These are phyloP conservation scores for Candida glaebosa DNA, from an alignment of 805 yeast genomes.

Conservation along the genomic window DNA sequence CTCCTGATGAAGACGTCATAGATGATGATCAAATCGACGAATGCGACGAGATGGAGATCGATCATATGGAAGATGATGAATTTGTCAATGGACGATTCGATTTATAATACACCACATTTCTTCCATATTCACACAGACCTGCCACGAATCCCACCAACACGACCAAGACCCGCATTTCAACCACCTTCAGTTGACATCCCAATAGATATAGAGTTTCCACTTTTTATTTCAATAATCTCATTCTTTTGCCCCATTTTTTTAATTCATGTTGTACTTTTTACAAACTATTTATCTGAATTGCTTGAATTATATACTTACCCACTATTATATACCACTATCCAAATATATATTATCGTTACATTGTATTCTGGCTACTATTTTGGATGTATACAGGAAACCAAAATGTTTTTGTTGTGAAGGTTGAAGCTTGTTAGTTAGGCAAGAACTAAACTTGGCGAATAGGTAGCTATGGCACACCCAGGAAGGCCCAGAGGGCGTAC, in stretches of 20 bases:
- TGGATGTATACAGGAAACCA: not conserved
- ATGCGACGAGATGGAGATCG: slow-evolving; percentile 45
- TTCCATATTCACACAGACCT: not conserved
- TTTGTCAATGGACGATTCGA: slow-evolving; percentile 90
- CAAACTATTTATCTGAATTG: not conserved
- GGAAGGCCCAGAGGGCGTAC: slow-evolving; percentile 29
- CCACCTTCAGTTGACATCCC: not conserved
- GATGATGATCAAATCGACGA: slow-evolving; percentile 60
- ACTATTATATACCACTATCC: not conserved
- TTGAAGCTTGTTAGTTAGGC: not conserved
- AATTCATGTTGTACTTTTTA: slow-evolving; percentile 1
- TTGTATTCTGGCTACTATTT: not conserved
- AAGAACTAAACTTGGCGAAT: not conserved
- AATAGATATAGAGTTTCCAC: slow-evolving; percentile 5
- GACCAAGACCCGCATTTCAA: no score
- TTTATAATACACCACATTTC: slow-evolving; percentile 37
- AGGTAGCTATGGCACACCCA: slow-evolving; percentile 16
- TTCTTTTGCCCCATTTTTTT: slow-evolving; percentile 1
- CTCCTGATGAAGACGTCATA: slow-evolving; percentile 81
- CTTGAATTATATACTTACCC: not conserved
- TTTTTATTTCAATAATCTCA: not conserved
- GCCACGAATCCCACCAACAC: not conserved
- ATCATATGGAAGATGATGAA: slow-evolving; percentile 69
- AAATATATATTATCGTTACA: not conserved
- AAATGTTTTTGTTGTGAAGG: not conserved